These are phyloP conservation scores for Quercus alba DNA, from an alignment of 306 rosid species.

Conservation along the genomic window DNA sequence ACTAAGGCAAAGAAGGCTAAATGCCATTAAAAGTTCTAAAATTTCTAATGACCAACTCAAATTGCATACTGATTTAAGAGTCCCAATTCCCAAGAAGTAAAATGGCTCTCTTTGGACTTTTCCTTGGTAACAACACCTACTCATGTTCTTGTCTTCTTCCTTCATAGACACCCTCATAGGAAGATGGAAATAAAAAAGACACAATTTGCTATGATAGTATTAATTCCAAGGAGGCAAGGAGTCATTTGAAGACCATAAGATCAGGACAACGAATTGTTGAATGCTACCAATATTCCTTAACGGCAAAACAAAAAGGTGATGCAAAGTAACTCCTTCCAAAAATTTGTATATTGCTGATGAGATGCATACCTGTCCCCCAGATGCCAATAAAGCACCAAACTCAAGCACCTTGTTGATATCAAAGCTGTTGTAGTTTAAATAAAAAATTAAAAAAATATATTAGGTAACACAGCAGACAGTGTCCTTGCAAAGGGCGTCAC, in stretches of 20 bases:
- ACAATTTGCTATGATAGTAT: neutral
- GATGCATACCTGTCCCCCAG: slow-evolving; percentile 85
- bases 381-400: slow-evolving; percentile 90
- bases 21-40: neutral
- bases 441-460: neutral
- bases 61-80: neutral
- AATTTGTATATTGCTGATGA: neutral
- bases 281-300: neutral
- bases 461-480: neutral
- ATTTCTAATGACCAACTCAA: neutral
- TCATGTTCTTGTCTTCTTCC: neutral
- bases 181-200: neutral
- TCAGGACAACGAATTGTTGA: neutral
- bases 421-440: slow-evolving; percentile 48
- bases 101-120: neutral
- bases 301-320: neutral
- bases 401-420: slow-evolving; percentile 90
- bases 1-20: neutral
- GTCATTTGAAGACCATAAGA: neutral
- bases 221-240: neutral
- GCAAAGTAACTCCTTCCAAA: neutral
- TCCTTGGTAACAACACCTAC: neutral
- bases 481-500: neutral
- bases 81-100: neutral
- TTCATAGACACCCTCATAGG: neutral